Evolutionary conservation across 495 filamentous ascomycete genomes (phyloP).

Genomic region (Friedmanniomyces endolithicus): DNA sequence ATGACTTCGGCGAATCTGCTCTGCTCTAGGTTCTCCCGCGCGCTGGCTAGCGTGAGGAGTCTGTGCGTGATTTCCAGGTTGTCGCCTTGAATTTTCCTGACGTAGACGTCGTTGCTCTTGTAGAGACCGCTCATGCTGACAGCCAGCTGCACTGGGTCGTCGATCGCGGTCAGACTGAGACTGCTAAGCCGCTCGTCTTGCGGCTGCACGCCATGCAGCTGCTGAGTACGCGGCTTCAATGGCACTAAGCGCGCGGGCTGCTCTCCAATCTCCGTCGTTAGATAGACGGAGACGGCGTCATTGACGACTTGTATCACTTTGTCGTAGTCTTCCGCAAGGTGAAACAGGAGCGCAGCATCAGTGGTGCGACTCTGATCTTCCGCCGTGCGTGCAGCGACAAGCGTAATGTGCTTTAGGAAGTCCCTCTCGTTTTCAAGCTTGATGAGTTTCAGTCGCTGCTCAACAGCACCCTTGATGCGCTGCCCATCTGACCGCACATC

Average conservation of each 20-base stretch:
- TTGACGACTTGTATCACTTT: slow-evolving; percentile 80
- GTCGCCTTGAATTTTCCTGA: slow-evolving; percentile 47
- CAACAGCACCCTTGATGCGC: slow-evolving; percentile 72
- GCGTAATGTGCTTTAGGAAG: slow-evolving; percentile 73
- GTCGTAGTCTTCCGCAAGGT: slow-evolving; percentile 89
- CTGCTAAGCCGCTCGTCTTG: slow-evolving; percentile 40
- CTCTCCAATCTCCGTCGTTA: slow-evolving; percentile 68
- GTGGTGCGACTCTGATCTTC: slow-evolving; percentile 87
- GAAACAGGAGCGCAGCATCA: slow-evolving; percentile 87
- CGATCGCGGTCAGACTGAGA: slow-evolving; percentile 71
- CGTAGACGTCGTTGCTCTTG: slow-evolving; percentile 59
- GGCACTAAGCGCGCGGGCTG: slow-evolving; percentile 63
- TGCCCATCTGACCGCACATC: slow-evolving; percentile 75
- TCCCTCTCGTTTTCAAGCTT: slow-evolving; percentile 63
- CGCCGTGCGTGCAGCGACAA: slow-evolving; percentile 78
- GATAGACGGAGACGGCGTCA: slow-evolving; percentile 75
- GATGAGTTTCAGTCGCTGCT: slow-evolving; percentile 77
- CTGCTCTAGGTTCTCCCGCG: slow-evolving; percentile 56
- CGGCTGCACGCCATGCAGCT: slow-evolving; percentile 7
- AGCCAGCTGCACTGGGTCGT: slow-evolving; percentile 71
- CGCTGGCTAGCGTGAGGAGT: slow-evolving; percentile 65
- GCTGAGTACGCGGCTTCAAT: slow-evolving; percentile 48
- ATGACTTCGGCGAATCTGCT: slow-evolving; percentile 64
- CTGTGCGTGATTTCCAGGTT: slow-evolving; percentile 61
- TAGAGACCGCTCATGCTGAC: slow-evolving; percentile 72